Base-by-base conservation (phyloP, 139 green algal genomes). In the Pseudopediastrum boryanum region DNA sequence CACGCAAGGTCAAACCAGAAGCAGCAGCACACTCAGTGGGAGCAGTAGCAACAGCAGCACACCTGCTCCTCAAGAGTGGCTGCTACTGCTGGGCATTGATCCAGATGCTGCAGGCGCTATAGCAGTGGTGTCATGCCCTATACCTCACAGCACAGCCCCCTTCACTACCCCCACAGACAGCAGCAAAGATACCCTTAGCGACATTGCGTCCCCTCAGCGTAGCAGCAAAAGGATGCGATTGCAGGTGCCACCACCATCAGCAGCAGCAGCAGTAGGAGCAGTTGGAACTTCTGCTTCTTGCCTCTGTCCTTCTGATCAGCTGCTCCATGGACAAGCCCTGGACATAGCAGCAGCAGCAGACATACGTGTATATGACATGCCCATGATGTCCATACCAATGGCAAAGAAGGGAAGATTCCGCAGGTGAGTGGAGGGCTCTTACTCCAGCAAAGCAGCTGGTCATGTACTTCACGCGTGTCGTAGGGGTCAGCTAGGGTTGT, bases 31-130 rank as follows among this genome's bases (percentile, higher is more conserved):
- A 35, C 46, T 25, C 69, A 65, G 33, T 23, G 38, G 12, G 8
- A 52, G 12, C 65, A 42, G 3, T 43, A 69, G 29, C 63, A 70
- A 8, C 75, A 70, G 63, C 65, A 71, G 7, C 61, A 42, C 44
- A 21, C 41, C 16, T 43, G 27, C 41, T 6, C 63, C 35, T 29
- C 38, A 21, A 25, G 31, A 38, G 4, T 48, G 56, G 10, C 27
- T 84, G 21, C 74, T 93, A 38, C 51, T 90, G 10, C 59, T 96
- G 21, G 85, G 85, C 9, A 84, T 93, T 23, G 90, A 94, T 41
- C 89, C 90, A 23, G 90, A 94, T 50, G 61, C 75, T 25, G 65
- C 38, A 35, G 90, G 90, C 8, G 89, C 90, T 0, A 46, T 94
- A 8, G 85, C 81, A 10, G 83, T 83, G 25, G 56, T 91, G 25